Percentiles rank a stretch among this genome's conserved stretches.
These are phyloP conservation scores for Agroathelia rolfsii DNA, from an alignment of 1,284 basidiomycete species.

Conservation along the genomic window DNA sequence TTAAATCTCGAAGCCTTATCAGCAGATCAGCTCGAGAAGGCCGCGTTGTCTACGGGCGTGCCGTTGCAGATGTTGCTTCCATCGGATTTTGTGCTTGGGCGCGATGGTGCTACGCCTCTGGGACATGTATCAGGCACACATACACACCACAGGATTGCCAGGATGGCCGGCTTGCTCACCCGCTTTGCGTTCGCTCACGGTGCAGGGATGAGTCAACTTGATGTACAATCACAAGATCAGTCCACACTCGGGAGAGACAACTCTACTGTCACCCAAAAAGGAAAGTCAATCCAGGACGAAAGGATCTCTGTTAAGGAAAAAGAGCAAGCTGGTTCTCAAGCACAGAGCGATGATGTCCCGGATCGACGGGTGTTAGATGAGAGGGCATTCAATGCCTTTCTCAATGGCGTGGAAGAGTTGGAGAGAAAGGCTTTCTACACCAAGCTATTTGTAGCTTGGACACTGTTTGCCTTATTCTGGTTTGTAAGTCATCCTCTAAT, in stretches of 20 bases:
- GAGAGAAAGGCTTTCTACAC: slow-evolving; percentile 37
- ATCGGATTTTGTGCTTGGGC: too few species aligned
- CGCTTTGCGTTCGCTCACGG: slow-evolving; percentile 31
- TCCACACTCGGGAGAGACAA: slow-evolving; percentile 11
- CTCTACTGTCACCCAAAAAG: neutral
- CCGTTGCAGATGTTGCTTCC: slow-evolving; percentile 43
- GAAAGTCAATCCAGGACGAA: slow-evolving; percentile 5
- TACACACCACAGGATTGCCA: slow-evolving; percentile 31
- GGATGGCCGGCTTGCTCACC: slow-evolving; percentile 43
- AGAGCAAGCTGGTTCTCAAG: too few species aligned
- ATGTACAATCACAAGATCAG: slow-evolving; percentile 15
- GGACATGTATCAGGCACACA: slow-evolving; percentile 24
- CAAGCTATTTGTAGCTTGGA: slow-evolving; percentile 36
- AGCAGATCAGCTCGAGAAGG: slow-evolving; percentile 39
- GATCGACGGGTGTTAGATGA: too few species aligned
- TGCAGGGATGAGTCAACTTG: slow-evolving; percentile 5
- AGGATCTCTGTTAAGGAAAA: too few species aligned
- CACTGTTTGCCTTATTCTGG: slow-evolving; percentile 50
- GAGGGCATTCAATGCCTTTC: too few species aligned
- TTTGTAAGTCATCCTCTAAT: slow-evolving; percentile 24
- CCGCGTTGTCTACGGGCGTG: slow-evolving; percentile 54
- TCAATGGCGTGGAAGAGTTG: slow-evolving; percentile 13
- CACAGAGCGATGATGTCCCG: neutral
- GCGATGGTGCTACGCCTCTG: too few species aligned
- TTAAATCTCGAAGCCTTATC: slow-evolving; percentile 52